phyloP scores from a whole-genome alignment of 495 filamentous ascomycete species.

The Penicillium silybi region DNA sequence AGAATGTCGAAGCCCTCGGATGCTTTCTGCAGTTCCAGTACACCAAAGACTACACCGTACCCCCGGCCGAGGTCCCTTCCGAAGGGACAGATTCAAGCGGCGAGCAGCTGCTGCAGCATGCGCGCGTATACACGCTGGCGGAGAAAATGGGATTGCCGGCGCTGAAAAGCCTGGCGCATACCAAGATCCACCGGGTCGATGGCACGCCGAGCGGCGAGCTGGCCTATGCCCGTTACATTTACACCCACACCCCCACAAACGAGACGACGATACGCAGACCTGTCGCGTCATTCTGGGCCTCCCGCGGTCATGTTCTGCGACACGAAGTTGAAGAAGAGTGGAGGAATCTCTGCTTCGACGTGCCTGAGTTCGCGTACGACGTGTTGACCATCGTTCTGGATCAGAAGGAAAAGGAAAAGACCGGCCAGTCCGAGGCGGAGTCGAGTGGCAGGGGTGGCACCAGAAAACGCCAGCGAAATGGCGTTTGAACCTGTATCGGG shows the following conservation, averaged over 20 bases:
- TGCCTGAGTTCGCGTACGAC: conserved; percentile 87
- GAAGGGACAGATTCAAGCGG: conserved; percentile 70
- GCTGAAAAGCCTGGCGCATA: conserved; percentile 74
- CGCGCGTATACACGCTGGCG: conserved; percentile 82
- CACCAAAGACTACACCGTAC: conserved; percentile 83
- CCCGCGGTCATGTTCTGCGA: conserved; percentile 71
- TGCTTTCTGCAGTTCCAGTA: conserved; percentile 92
- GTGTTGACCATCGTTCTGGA: conserved; percentile 71
- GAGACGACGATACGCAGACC: conserved; percentile 75
- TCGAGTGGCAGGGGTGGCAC: conserved; percentile 28
- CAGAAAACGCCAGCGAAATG: conserved; percentile 31
- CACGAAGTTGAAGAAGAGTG: conserved; percentile 82
- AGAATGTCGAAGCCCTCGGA: conserved; percentile 76
- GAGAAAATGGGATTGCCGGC: conserved; percentile 69
- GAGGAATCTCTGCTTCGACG: conserved; percentile 76
- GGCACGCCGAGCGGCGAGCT: conserved; percentile 84
- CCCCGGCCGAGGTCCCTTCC: conserved; percentile 48
- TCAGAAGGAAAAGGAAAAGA: conserved; percentile 53
- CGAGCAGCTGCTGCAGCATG: conserved; percentile 76
- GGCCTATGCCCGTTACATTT: conserved; percentile 85
- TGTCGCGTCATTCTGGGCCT: conserved; percentile 88
- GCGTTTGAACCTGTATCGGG: conserved; percentile 3
- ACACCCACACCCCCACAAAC: conserved; percentile 64
- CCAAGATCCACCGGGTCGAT: conserved; percentile 85
- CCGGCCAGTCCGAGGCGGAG: conserved; percentile 22